Base-by-base conservation (phyloP, 805 yeast genomes). In the Cyberlindnera nakhonratchasimensis region DNA sequence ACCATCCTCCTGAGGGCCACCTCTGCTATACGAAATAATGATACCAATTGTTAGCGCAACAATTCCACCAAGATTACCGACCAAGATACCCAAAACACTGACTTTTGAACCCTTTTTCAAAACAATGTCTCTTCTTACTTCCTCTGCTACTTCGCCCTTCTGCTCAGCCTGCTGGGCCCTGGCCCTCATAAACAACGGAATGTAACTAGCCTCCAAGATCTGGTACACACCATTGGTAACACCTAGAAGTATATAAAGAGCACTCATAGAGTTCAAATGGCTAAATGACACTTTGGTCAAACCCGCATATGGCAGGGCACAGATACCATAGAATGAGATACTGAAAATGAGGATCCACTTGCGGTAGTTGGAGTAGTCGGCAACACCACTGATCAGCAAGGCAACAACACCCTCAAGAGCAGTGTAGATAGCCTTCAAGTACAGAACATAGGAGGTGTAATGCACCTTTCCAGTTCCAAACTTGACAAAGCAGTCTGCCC, bases 111-210 rank as follows among this genome's bases (percentile, higher is more conserved):
- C 72, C 33, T 62, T 52, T 23, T 51, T 55, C 43, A 66, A 50
- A 5, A 64, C 52, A 29, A 50, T 45, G 2, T 47, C 37, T 7
- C 59, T 46, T 43, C 66, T 46, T 0, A 53, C 49, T 4, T 59
- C 58, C 43, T 65, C 67, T 3, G 45, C 22, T 11, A 20, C 22
- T 10, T 10, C 33, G n/a, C 21, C 22, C n/a, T 30, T 19, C n/a
- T 30, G 22, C 4, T 13, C 5, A 30, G 8, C 6, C 5, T 30
- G 21, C 33, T 17, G 22, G n/a, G 7, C 22, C n/a, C 21, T 30
- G 22, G 33, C 64, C 36, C 67, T 55, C 72, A 69, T 67, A 40
- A 69, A 65, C 17, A 62, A 37, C 2, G 73, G 73, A 29, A 68
- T 65, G 39, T 66, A 68, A 1, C 71, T 63, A 1, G 65, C 71